phyloP scores from a whole-genome alignment of 495 filamentous ascomycete species.

The Neurospora sp. region DNA sequence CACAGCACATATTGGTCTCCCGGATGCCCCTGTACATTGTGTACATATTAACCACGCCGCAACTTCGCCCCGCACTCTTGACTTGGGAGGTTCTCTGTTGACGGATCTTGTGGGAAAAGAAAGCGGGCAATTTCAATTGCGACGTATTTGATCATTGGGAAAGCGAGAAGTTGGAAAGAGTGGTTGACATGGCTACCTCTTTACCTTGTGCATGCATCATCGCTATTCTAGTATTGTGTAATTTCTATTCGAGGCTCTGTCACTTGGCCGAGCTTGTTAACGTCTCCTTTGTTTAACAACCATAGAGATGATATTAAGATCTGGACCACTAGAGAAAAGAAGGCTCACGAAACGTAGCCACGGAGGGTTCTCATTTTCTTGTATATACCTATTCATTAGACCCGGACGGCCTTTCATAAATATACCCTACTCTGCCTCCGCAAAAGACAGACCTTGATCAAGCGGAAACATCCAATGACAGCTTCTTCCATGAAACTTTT shows the following conservation, averaged over 20 bases:
- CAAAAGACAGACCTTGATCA: background rate
- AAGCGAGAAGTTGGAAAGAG: slow-evolving; percentile 1
- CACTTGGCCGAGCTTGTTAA: background rate
- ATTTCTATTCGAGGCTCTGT: slow-evolving; percentile 20
- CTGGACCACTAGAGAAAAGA: background rate
- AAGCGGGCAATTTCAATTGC: background rate
- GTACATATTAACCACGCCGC: background rate
- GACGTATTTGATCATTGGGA: slow-evolving; percentile 2
- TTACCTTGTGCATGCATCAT: background rate
- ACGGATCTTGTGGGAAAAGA: background rate
- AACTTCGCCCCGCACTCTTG: background rate
- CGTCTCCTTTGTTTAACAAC: background rate
- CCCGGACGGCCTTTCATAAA: background rate
- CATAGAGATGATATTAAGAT: background rate
- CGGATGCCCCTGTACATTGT: slow-evolving; percentile 3
- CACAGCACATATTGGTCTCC: background rate
- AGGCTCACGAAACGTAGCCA: background rate
- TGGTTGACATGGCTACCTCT: background rate
- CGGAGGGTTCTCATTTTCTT: background rate
- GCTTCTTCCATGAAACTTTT: background rate
- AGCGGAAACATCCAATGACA: background rate
- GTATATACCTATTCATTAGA: background rate
- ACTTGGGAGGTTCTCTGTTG: background rate
- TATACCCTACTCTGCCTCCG: background rate
- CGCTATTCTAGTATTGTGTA: slow-evolving; percentile 33